Base-by-base conservation (phyloP, 176 grass and related monocot species). In the Metroxylon sagu region DNA sequence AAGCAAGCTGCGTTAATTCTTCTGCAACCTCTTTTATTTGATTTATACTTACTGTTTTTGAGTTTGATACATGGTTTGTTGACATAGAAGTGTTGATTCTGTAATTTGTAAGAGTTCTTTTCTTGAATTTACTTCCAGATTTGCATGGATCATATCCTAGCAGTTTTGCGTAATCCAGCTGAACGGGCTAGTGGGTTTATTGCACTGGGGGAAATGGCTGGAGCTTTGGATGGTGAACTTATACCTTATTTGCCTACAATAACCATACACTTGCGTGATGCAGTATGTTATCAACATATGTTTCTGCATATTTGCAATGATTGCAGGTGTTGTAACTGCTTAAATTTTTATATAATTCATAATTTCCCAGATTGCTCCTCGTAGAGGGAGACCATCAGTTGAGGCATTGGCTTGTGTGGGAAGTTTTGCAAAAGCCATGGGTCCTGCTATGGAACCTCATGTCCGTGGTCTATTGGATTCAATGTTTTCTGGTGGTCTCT, bases 141-240 rank as follows among this genome's bases (percentile, higher is more conserved):
- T 64, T 97, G 93, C 76, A 97, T 97, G 93, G 93, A 97, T 76
- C 93, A 97, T 78, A 91, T 97, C 60, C 54, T 97, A 51, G 85
- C 89, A 79, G 93, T 97, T 75, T 56, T 97, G 67, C 84, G 84
- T 62, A 97, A 81, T 59, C 87, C 83, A 25, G 93, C 85, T 62
- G 93, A 97, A 56, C 83, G 93, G 48, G 84, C 81, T 62, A 97
- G 93, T 67, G 87, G 93, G 17, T 97, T 97, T 85, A 83, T 84
- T 77, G 93, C 93, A 67, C 81, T 97, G 66, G 87, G 84, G 65
- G 93, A 97, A 81, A 97, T 97, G 93, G 93, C 87, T 35, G 93
- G 93, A 55, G 93, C 93, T 80, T 59, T 97, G 65, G 81, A 86
- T 43, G 81, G 73, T 52, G 93, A 97, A 82, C 87, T 97, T 60